A percentile compares a stretch with the other conserved stretches of the same genome.
These are phyloP conservation scores for Talaromyces pinophilus DNA, from an alignment of 2,329 filamentous ascomycete species.

Conservation along the genomic window DNA sequence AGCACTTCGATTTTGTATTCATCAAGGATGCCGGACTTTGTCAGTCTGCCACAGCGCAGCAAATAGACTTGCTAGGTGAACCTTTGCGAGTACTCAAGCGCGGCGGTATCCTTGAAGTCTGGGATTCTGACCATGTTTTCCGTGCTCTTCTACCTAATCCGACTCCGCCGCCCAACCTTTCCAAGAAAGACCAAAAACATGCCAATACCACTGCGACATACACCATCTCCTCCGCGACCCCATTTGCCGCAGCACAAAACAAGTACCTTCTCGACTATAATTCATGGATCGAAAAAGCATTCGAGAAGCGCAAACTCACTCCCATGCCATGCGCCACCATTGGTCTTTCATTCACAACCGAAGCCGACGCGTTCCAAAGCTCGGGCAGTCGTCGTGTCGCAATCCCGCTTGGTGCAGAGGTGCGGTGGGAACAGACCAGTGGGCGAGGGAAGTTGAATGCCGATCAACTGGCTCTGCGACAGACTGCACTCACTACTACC, in stretches of 20 bases:
- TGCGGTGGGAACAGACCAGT: slow-evolving; percentile 79
- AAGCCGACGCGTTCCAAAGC: slow-evolving; percentile 69
- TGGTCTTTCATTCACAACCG: slow-evolving; percentile 75
- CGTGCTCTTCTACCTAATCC: slow-evolving; percentile 81
- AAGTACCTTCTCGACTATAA: slow-evolving; percentile 82
- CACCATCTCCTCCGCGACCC: slow-evolving; percentile 77
- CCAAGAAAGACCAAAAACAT: slow-evolving; percentile 63
- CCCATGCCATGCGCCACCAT: slow-evolving; percentile 77
- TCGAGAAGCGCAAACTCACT: slow-evolving; percentile 69
- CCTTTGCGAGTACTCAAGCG: slow-evolving; percentile 73
- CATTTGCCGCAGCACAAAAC: slow-evolving; percentile 78
- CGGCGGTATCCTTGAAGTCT: slow-evolving; percentile 80
- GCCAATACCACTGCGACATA: slow-evolving; percentile 76
- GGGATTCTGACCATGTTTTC: slow-evolving; percentile 84
- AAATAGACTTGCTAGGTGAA: slow-evolving; percentile 65
- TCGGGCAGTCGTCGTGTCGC: slow-evolving; percentile 75
- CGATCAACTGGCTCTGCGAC: slow-evolving; percentile 71
- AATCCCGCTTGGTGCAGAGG: slow-evolving; percentile 74
- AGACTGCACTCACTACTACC: slow-evolving; percentile 77
- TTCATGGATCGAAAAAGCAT: slow-evolving; percentile 72
- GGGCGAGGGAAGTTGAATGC: slow-evolving; percentile 56
- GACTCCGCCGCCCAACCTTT: slow-evolving; percentile 58
- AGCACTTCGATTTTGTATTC: slow-evolving; percentile 84
- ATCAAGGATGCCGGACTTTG: slow-evolving; percentile 78
- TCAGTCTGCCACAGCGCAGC: slow-evolving; percentile 58